Percentiles rank a stretch among this genome's conserved stretches.
Conservation (phyloP, 2,329 filamentous ascomycete species). For the Rosellinia necatrix region DNA sequence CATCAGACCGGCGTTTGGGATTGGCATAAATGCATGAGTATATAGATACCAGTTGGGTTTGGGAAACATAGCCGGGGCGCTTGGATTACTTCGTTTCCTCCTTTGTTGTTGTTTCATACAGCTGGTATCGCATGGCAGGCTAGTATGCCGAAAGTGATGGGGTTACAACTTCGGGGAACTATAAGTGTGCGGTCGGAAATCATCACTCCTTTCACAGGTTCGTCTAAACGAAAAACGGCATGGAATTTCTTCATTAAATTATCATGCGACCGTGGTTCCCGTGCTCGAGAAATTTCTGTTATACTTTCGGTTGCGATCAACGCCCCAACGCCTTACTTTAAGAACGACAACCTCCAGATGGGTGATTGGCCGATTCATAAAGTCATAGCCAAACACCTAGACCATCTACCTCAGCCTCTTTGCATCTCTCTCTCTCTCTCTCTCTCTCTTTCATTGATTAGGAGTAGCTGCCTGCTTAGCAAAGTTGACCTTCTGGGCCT, state of each 20-base stretch:
- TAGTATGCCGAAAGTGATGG: not conserved
- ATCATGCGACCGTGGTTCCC: not conserved
- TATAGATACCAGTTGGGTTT: slow-evolving; percentile 30
- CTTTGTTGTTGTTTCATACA: slow-evolving; percentile 5
- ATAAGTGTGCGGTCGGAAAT: not conserved
- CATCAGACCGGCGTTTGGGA: slow-evolving; percentile 37
- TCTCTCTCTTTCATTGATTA: slow-evolving; percentile 10
- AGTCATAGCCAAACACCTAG: not conserved
- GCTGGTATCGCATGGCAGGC: slow-evolving; percentile 3
- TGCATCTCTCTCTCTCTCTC: no score
- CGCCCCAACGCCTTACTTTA: slow-evolving; percentile 27
- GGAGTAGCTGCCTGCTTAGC: slow-evolving; percentile 31
- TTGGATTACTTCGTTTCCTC: slow-evolving; percentile 12
- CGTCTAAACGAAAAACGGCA: slow-evolving; percentile 1
- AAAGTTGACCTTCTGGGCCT: slow-evolving; percentile 56
- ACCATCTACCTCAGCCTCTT: not conserved
- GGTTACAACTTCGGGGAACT: not conserved
- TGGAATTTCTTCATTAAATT: not conserved
- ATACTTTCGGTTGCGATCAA: not conserved
- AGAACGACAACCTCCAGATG: not conserved
- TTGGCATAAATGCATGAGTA: slow-evolving; percentile 32
- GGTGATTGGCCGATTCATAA: not conserved
- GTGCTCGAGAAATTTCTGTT: not conserved
- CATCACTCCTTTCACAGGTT: not conserved
- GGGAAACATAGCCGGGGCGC: slow-evolving; percentile 18